Evolutionary conservation across 2,329 filamentous ascomycete genomes (phyloP), one percentile per base, ranked within the genome.

Genomic region (Bertia moriformis): DNA sequence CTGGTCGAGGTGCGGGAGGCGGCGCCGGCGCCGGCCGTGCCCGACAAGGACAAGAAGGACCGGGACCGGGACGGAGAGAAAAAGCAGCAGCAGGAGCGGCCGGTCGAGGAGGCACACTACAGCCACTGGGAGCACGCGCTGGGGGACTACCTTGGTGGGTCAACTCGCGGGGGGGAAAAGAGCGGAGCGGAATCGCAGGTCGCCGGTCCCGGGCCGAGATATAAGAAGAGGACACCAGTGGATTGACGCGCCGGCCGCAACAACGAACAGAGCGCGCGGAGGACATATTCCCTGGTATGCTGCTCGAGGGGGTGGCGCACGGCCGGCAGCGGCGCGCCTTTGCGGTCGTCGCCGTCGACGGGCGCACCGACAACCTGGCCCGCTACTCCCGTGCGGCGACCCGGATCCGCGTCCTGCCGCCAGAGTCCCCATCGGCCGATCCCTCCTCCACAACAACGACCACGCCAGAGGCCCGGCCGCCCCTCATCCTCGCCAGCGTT

Each of bases 281-380:
- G 43, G 67, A 78, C 32, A 62, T 93, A 14, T 73, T 80, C 22
- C 69, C 76, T 3, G 83, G 82, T 3, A 73, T 87, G 61, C 62
- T 69, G 0, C 74, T 93, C 44, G 83, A 86, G 19, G 69, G 77
- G 15, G 50, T 78, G 37, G 15, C 45, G 51, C 19, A 50, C 22
- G 22, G 22, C 22, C 22, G 22, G 7, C 22, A 27, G 22, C 22
- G 22, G n/a, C 22, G 22, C 22, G 7, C 22, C 22, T 27, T 27
- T n/a, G n/a, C 7, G 30, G 60, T 79, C 38, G 59, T 65, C 19
- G 60, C 67, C 3, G 75, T 93, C 39, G 69, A 77, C 47, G 62
- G 58, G 13, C 61, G 58, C 48, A 52, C 49, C 41, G 55, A 58
- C 44, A 61, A 54, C 42, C 53, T 66, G 10, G 69, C 65, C 37